A percentile compares a stretch with the other conserved stretches of the same genome.
Conservation (phyloP, 73 alveolate species). For the Blepharisma stoltei region DNA sequence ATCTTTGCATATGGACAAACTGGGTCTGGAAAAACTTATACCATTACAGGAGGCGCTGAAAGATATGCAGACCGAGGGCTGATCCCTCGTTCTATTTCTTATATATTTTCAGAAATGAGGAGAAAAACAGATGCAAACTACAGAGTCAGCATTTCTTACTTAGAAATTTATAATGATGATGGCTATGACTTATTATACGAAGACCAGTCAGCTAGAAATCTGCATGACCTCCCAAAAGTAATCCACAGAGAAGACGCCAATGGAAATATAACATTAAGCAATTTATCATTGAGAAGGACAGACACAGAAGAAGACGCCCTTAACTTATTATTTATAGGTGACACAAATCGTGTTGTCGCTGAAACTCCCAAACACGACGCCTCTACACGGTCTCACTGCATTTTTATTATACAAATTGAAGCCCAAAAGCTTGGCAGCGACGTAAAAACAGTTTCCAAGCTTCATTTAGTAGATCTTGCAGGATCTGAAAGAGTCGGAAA, state of each 20-base stretch:
- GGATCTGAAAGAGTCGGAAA: constrained; percentile 91
- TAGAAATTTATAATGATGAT: constrained; percentile 96
- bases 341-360: constrained; percentile 98
- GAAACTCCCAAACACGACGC: constrained; percentile 99
- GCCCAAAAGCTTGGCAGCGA: constrained; percentile 95
- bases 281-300: constrained; percentile 95
- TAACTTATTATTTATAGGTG: constrained; percentile 96
- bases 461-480: constrained; percentile 87
- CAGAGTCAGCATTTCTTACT: constrained; percentile 86
- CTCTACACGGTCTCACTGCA: constrained; percentile 99
- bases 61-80: constrained; percentile 93
- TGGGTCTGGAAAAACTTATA: constrained; percentile 99
- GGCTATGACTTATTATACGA: constrained; percentile 98
- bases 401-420: constrained; percentile 96
- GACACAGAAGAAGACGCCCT: constrained; percentile 98
- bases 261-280: constrained; percentile 88
- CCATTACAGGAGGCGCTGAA: constrained; percentile 99
- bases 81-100: constrained; percentile 97
- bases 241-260: constrained; percentile 83
- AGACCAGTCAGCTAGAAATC: constrained; percentile 82
- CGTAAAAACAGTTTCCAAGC: constrained; percentile 86
- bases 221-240: constrained; percentile 97
- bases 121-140: constrained; percentile 83
- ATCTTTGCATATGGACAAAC: constrained; percentile 99
- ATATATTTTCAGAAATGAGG: constrained; percentile 91